These are phyloP conservation scores for Talaromyces sp. DNA, from an alignment of 2,329 filamentous ascomycete genomes.

Conservation along the genomic window DNA sequence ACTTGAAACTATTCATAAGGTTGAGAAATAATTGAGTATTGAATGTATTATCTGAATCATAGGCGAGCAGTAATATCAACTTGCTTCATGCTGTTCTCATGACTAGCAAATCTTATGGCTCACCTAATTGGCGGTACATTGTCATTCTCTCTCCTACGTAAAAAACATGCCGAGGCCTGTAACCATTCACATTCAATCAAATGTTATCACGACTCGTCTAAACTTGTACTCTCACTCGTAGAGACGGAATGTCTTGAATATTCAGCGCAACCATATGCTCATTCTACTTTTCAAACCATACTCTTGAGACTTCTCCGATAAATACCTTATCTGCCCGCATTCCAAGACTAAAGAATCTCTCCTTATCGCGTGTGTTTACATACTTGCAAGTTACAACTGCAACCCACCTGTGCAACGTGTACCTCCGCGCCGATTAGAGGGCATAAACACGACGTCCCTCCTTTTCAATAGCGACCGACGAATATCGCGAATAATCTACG, in stretches of 20 bases:
- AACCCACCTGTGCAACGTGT: background rate
- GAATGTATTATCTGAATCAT: background rate
- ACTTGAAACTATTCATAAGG: background rate
- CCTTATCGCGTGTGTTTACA: slow-evolving; percentile 1
- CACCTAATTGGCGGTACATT: background rate
- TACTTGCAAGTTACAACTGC: background rate
- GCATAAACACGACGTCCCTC: background rate
- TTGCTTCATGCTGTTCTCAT: background rate
- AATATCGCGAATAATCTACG: slow-evolving; percentile 8
- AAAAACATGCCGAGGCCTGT: slow-evolving; percentile 3
- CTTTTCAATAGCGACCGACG: background rate
- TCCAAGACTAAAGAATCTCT: background rate
- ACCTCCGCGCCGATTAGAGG: background rate
- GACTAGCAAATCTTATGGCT: background rate
- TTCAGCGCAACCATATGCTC: background rate
- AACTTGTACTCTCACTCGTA: background rate
- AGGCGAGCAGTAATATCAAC: no score
- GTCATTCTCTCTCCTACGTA: background rate
- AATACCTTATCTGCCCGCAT: slow-evolving; percentile 1
- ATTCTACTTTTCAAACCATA: background rate
- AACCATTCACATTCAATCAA: background rate
- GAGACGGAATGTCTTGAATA: background rate
- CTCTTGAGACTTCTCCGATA: background rate
- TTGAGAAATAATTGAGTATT: background rate
- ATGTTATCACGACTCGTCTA: background rate